A percentile compares a stretch with the other conserved stretches of the same genome.
Evolutionary conservation across 208 protist genomes (phyloP).

Genomic region (Wallacemonas rigidus): DNA sequence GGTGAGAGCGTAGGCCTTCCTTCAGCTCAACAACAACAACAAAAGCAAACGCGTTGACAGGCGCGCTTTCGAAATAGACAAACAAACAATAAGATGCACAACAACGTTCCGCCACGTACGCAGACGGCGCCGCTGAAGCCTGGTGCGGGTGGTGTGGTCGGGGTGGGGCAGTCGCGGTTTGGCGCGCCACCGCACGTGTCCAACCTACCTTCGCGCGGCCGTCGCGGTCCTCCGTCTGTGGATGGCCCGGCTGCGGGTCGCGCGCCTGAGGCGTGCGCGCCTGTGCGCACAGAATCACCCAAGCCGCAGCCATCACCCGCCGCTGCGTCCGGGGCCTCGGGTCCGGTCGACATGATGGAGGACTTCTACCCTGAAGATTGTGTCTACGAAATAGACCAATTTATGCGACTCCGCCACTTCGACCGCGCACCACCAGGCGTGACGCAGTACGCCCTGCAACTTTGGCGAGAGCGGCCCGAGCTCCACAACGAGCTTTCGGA

Average conservation of each 20-base stretch:
- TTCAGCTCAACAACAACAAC: no score
- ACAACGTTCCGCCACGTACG: background rate
- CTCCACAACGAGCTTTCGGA: constrained; percentile 57
- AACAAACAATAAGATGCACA: constrained; percentile 19
- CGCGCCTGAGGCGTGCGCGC: background rate
- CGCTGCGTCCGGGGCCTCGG: constrained; percentile 1
- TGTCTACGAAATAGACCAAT: constrained; percentile 67
- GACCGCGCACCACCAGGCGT: constrained; percentile 41
- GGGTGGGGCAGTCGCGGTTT: background rate
- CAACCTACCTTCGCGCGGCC: constrained; percentile 17
- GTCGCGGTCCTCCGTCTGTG: constrained; percentile 5
- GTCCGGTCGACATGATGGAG: constrained; percentile 18
- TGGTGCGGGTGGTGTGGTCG: constrained; percentile 4
- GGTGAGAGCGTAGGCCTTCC: no score
- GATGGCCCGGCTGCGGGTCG: background rate
- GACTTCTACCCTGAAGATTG: constrained; percentile 55
- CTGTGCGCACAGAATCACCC: background rate
- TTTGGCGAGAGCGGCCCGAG: constrained; percentile 85
- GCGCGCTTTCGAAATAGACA: background rate
- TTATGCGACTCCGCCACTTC: constrained; percentile 47
- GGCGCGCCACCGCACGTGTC: constrained; percentile 8
- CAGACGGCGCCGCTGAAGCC: constrained; percentile 13
- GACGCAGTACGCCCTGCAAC: constrained; percentile 44
- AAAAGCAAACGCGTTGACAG: no score
- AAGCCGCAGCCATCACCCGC: constrained; percentile 12